Percentiles rank a stretch among this genome's conserved stretches.
phyloP scores from a whole-genome alignment of 345 rosid species.

The Streptanthus diversifolius region DNA sequence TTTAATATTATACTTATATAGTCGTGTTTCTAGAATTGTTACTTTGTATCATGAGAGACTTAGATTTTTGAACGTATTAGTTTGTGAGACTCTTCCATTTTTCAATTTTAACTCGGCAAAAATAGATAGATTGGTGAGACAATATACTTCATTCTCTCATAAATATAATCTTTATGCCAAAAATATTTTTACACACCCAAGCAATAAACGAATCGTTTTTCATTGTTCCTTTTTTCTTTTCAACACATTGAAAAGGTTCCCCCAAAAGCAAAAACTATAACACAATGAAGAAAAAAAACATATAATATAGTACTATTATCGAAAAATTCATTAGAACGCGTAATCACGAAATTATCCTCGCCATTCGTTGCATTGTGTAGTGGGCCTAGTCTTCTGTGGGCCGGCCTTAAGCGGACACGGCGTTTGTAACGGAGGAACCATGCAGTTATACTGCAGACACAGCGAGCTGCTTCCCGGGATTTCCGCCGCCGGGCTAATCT shows the following conservation, averaged over 20 bases:
- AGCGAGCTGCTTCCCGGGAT: constrained; percentile 79
- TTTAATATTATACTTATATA: no score
- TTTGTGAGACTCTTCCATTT: neutral
- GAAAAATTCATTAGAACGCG: neutral
- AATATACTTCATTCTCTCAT: constrained; percentile 9
- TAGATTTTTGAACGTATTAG: no score
- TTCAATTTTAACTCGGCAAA: neutral
- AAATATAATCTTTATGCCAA: constrained; percentile 20
- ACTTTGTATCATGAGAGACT: no score
- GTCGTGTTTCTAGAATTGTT: neutral
- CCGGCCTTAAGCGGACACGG: constrained; percentile 93
- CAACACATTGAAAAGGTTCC: constrained; percentile 6
- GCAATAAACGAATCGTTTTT: constrained; percentile 34
- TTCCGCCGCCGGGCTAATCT: constrained; percentile 84
- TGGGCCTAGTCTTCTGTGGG: constrained; percentile 72
- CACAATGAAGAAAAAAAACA: neutral
- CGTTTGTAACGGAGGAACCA: constrained; percentile 87
- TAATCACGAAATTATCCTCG: constrained; percentile 39
- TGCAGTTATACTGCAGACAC: constrained; percentile 91
- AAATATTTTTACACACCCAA: constrained; percentile 10
- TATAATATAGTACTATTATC: neutral
- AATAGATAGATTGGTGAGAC: neutral
- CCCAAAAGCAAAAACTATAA: constrained; percentile 13
- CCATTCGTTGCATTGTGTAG: constrained; percentile 68
- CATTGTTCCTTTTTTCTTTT: neutral